phyloP scores from a whole-genome alignment of 371 early-diverging fungal species.

The Mortierella sp. region DNA sequence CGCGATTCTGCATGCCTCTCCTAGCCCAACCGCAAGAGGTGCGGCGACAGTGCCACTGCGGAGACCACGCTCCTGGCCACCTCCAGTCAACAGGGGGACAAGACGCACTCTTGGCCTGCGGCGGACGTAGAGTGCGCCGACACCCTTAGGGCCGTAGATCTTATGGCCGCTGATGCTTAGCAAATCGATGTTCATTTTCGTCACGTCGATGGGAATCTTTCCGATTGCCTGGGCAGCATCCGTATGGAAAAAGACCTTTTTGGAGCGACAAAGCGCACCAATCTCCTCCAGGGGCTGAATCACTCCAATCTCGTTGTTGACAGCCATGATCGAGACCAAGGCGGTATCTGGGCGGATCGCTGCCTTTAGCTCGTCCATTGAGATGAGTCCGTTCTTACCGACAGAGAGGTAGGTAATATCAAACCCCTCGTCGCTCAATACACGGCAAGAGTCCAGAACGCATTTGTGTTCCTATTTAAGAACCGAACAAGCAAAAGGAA shows the following conservation, averaged over 20 bases:
- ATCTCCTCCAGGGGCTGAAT: conserved; percentile 98
- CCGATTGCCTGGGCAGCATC: conserved; percentile 99
- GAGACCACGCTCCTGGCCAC: conserved; percentile 99
- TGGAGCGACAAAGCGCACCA: conserved; percentile 87
- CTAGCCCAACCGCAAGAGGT: conserved; percentile 96
- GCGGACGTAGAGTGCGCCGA: conserved; percentile 97
- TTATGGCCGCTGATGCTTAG: conserved; percentile 99
- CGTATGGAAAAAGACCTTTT: conserved; percentile 96
- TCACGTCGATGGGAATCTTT: conserved; percentile 97
- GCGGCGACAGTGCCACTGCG: conserved; percentile 98
- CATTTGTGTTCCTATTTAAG: conserved; percentile 97
- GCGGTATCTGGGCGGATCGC: conserved; percentile 95
- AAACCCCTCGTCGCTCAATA: conserved; percentile 97
- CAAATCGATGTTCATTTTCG: conserved; percentile 96
- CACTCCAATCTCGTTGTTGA: conserved; percentile 99
- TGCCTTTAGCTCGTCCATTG: conserved; percentile 80
- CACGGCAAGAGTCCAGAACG: conserved; percentile 98
- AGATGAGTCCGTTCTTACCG: conserved; percentile 86
- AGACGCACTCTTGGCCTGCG: conserved; percentile 97
- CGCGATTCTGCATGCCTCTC: conserved; percentile 95
- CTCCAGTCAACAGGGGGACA: conserved; percentile 95
- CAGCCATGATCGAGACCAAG: conserved; percentile 97
- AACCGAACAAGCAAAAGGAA: too few relatives aligned
- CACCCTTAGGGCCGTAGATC: conserved; percentile 99
- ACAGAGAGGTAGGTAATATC: conserved; percentile 99